These are phyloP conservation scores for Eleusine indica DNA, from an alignment of 176 grass and related monocot species.

Conservation along the genomic window DNA sequence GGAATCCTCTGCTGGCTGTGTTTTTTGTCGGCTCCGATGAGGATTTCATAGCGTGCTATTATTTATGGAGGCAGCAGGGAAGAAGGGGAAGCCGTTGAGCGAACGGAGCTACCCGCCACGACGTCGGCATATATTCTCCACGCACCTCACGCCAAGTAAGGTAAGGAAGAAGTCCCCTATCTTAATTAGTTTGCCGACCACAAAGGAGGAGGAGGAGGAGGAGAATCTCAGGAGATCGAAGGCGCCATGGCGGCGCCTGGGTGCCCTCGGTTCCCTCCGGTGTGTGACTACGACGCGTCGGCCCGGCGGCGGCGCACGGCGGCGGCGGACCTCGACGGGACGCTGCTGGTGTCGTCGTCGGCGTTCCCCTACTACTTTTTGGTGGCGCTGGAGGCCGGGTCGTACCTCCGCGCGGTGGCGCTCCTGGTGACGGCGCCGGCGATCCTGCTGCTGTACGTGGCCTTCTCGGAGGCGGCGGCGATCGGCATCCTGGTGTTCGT, in stretches of 20 bases:
- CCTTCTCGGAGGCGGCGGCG: slow-evolving; percentile 72
- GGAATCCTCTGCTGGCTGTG: no score
- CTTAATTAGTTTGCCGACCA: no score
- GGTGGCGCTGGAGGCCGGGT: slow-evolving; percentile 71
- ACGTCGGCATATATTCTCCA: background rate
- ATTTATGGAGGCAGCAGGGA: no score
- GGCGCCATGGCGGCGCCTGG: no score
- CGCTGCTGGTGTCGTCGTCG: slow-evolving; percentile 68
- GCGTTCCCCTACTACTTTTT: slow-evolving; percentile 98
- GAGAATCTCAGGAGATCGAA: no score
- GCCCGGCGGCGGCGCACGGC: slow-evolving; percentile 4
- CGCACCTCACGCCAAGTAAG: background rate
- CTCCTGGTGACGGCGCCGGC: slow-evolving; percentile 63
- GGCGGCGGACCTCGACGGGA: slow-evolving; percentile 82
- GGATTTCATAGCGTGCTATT: no score
- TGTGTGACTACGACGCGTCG: slow-evolving; percentile 40
- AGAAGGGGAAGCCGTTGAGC: no score
- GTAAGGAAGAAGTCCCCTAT: no score
- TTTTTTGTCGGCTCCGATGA: no score
- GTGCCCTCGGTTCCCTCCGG: slow-evolving; percentile 49
- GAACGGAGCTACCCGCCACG: no score
- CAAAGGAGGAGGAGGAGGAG: no score
- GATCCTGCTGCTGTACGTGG: slow-evolving; percentile 62
- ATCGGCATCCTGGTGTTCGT: slow-evolving; percentile 77
- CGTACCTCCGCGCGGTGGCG: slow-evolving; percentile 51